Evolutionary conservation across 306 rosid species (phyloP).

Genomic region (Castanospermum australe): DNA sequence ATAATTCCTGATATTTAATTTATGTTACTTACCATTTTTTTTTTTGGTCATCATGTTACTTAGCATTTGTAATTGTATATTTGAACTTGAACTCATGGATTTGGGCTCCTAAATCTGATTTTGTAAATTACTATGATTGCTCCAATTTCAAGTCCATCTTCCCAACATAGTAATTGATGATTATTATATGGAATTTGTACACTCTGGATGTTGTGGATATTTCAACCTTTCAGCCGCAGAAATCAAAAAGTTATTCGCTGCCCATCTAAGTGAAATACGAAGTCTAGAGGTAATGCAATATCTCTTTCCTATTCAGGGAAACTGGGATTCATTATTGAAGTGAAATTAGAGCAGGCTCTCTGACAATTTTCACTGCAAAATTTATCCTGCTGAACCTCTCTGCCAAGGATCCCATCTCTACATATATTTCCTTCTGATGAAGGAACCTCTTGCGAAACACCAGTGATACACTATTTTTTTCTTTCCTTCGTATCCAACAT

Average conservation of each 20-base stretch:
- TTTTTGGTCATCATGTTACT: background rate
- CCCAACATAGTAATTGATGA: background rate
- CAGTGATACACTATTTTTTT: no score
- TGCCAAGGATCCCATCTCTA: no score
- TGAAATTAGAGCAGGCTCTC: background rate
- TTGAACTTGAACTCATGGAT: background rate
- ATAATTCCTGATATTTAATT: background rate
- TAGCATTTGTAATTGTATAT: background rate
- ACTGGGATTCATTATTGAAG: background rate
- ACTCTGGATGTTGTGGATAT: background rate
- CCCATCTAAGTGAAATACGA: background rate
- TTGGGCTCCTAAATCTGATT: background rate
- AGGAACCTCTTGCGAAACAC: no score
- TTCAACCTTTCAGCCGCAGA: background rate
- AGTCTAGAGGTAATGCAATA: background rate
- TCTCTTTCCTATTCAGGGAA: background rate
- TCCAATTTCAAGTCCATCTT: background rate
- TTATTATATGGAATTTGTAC: background rate
- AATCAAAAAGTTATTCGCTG: background rate
- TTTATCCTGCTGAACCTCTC: no score
- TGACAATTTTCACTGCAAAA: background rate
- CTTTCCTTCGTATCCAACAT: no score
- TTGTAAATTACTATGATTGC: background rate
- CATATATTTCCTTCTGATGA: no score
- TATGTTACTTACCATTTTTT: no score